These are phyloP conservation scores for Allodekkera sacchari DNA, from an alignment of 805 yeast species.

Conservation along the genomic window DNA sequence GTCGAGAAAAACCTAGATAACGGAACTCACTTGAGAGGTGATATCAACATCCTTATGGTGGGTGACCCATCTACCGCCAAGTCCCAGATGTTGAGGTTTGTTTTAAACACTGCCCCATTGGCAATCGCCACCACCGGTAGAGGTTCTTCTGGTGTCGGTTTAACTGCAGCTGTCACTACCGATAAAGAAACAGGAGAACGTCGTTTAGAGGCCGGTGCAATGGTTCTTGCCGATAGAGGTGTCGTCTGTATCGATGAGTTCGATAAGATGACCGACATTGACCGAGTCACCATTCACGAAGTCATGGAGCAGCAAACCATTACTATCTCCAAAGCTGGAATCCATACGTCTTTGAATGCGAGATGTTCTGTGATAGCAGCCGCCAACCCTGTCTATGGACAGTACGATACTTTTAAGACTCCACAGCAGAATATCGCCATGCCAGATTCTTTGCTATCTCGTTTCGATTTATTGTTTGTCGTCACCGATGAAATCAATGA, in stretches of 20 bases:
- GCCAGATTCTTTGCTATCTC: constrained; percentile 92
- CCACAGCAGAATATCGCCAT: constrained; percentile 95
- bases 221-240: constrained; percentile 97
- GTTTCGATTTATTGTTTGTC: constrained; percentile 91
- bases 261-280: constrained; percentile 95
- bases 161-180: constrained; percentile 95
- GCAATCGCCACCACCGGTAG: constrained; percentile 98
- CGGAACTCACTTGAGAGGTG: constrained; percentile 97
- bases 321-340: constrained; percentile 96
- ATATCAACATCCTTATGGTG: constrained; percentile 90
- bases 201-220: constrained; percentile 96
- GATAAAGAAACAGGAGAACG: constrained; percentile 97
- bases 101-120: constrained; percentile 85
- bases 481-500: constrained; percentile 94
- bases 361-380: constrained; percentile 97
- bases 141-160: constrained; percentile 99
- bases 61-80: constrained; percentile 99
- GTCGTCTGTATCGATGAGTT: constrained; percentile 98
- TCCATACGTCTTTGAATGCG: constrained; percentile 92
- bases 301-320: constrained; percentile 99
- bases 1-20: constrained; percentile 87
- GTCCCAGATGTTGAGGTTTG: constrained; percentile 91
- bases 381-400: constrained; percentile 96
- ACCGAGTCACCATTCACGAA: constrained; percentile 97
- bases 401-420: constrained; percentile 89